Evolutionary conservation across 1,284 basidiomycete genomes (phyloP), one percentile per base, ranked within the genome.

Genomic region (Afroboletus lepidellus): DNA sequence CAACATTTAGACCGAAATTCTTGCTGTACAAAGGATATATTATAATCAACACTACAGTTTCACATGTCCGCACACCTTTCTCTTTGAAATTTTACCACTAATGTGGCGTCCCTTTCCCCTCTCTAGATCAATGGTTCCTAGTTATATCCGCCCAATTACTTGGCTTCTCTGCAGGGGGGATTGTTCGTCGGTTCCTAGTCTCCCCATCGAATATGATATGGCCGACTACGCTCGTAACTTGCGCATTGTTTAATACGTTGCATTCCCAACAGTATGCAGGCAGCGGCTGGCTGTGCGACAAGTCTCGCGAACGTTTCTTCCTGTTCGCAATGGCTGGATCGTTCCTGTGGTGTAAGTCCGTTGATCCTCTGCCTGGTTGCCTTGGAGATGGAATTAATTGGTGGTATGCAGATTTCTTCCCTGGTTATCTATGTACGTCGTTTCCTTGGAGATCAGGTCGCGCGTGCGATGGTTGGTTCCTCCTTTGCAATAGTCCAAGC

Each of bases 171-270:
- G 82, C 94, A 25, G 91, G 93, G 6, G 94, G 94, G 25, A 73
- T 91, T 47, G 78, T 81, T 41, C 74, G 84, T 20, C 79, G 85
- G 15, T 90, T 92, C 77, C 77, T 94, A 33, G 89, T 94, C 16
- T 83, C 86, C 61, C 94, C 94, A 0, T 90, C 93, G 0, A 89
- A 89, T 0, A 93, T 97, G 90, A 79, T 96, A 59, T 97, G 94
- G 94, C 94, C 94, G 0, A 75, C 79, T 27, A 90, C 90, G 51
- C 78, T 97, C 7, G 90, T 94, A 20, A 80, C 77, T 7, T 89
- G 91, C 55, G 90, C 92, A 3, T 80, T 93, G 18, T 87, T 97
- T 74, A 88, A 87, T 67, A 88, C 85, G 1, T 75, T 88, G 3
- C 85, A 88, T 66, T 72, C 80, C 0, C 77, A 81, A 57, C 69